Percentiles rank a stretch among this genome's conserved stretches.
Evolutionary conservation across 139 green algal genomes (phyloP).

Genomic region (Chlorella sp.): DNA sequence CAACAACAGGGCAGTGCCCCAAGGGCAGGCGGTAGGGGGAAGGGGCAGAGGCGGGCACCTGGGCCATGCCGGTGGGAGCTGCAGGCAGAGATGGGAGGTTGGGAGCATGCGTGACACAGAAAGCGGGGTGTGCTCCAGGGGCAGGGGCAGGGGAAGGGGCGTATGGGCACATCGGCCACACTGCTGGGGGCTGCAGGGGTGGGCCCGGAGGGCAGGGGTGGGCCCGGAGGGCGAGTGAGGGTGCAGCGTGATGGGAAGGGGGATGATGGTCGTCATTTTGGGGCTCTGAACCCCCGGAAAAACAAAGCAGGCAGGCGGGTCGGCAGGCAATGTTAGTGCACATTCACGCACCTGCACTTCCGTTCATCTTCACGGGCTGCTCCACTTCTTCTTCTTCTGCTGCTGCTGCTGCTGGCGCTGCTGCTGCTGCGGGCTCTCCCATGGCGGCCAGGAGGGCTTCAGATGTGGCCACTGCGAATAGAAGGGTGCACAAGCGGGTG

Average conservation of each 20-base stretch:
- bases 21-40: no score
- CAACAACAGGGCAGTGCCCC: no score
- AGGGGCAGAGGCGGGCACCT: no score
- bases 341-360: neutral
- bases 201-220: no score
- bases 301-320: neutral
- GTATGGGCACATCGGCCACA: neutral
- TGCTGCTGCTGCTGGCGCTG: neutral
- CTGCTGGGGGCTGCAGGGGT: neutral
- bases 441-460: conserved; percentile 42
- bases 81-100: no score
- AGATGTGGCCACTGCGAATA: no score
- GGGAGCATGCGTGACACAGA: no score
- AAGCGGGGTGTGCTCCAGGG: conserved; percentile 48
- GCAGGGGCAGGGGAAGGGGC: conserved; percentile 44
- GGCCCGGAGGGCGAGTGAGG: no score
- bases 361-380: neutral
- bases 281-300: neutral
- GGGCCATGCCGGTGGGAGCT: no score
- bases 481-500: no score
- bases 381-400: neutral
- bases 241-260: neutral
- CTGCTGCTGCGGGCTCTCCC: neutral
- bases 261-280: neutral
- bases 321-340: neutral